phyloP scores from a whole-genome alignment of 2,329 filamentous ascomycete genomes.

The Aureobasidium sp. region DNA sequence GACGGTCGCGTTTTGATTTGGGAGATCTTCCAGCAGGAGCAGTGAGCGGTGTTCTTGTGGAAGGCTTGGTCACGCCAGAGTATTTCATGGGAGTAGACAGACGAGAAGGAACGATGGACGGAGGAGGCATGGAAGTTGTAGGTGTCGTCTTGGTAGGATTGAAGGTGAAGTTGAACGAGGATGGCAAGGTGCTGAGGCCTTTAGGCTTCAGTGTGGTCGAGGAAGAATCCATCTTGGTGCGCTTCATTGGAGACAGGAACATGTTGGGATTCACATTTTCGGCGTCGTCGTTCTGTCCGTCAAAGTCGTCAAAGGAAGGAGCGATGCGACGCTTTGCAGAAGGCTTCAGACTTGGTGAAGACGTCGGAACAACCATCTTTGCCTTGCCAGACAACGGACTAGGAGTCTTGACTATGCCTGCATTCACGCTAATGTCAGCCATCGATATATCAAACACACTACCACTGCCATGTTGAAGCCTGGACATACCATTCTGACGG shows the following conservation, averaged over 20 bases:
- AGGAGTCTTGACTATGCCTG: conserved; percentile 17
- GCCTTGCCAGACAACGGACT: conserved; percentile 24
- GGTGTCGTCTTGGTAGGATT: conserved; percentile 22
- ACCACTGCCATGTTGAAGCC: conserved; percentile 1
- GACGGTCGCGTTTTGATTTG: conserved; percentile 62
- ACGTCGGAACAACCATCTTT: conserved; percentile 21
- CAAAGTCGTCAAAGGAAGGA: conserved; percentile 35
- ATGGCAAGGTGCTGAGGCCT: conserved; percentile 32
- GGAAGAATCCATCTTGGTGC: conserved; percentile 37
- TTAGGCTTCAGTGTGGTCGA: conserved; percentile 31
- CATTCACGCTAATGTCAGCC: conserved; percentile 9
- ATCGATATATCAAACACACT: conserved; percentile 16
- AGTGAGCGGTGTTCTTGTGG: conserved; percentile 38
- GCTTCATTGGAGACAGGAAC: conserved; percentile 47
- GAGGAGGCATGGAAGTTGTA: conserved; percentile 34
- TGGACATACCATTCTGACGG: conserved; percentile 53
- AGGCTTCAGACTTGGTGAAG: conserved; percentile 26
- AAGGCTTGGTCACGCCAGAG: conserved; percentile 35
- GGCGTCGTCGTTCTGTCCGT: conserved; percentile 35
- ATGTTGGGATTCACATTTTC: conserved; percentile 54
- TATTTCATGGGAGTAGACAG: conserved; percentile 30
- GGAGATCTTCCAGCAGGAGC: conserved; percentile 78
- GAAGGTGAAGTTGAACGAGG: conserved; percentile 22
- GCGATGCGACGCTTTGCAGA: conserved; percentile 42
- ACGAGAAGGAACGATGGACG: conserved; percentile 22